Conservation (phyloP, 1,284 basidiomycete species). For the Boletus coffeatus region DNA sequence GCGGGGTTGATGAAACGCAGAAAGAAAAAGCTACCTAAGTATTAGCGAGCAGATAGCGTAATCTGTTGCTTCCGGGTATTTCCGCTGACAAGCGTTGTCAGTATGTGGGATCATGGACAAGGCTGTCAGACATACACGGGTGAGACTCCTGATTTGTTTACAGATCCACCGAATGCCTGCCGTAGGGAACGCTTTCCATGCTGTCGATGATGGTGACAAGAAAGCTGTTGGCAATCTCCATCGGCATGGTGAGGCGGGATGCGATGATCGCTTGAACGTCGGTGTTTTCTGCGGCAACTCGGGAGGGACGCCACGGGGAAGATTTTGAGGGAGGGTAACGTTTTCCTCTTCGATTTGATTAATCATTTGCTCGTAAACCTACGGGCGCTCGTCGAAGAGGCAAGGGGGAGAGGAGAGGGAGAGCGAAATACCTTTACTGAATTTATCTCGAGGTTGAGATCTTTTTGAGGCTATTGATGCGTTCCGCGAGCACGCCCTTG, state of each 20-base stretch:
- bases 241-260: conserved; percentile 93
- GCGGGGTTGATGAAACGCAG: conserved; percentile 99
- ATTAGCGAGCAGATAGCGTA: conserved; percentile 98
- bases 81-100: conserved; percentile 55
- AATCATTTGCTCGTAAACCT: conserved; percentile 99
- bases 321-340: conserved; percentile 81
- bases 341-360: conserved; percentile 98
- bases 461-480: conserved; percentile 97
- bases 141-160: conserved; percentile 96
- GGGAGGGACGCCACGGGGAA: conserved; percentile 88
- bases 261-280: conserved; percentile 98
- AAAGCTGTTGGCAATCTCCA: conserved; percentile 99
- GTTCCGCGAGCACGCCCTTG: conserved; percentile 92
- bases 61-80: conserved; percentile 97
- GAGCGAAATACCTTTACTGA: conserved; percentile 79
- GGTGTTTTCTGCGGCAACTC: conserved; percentile 90
- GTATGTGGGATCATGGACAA: conserved; percentile 3
- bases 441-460: conserved; percentile 97
- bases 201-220: conserved; percentile 97
- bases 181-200: conserved; percentile 96
- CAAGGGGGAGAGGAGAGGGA: not conserved
- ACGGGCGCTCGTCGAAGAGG: conserved; percentile 1
- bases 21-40: conserved; percentile 93
- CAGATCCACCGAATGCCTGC: conserved; percentile 99
- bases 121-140: conserved; percentile 57